Evolutionary conservation across 305 asterid genomes (phyloP).

Genomic region (Fraxinus xanthoxyloides): DNA sequence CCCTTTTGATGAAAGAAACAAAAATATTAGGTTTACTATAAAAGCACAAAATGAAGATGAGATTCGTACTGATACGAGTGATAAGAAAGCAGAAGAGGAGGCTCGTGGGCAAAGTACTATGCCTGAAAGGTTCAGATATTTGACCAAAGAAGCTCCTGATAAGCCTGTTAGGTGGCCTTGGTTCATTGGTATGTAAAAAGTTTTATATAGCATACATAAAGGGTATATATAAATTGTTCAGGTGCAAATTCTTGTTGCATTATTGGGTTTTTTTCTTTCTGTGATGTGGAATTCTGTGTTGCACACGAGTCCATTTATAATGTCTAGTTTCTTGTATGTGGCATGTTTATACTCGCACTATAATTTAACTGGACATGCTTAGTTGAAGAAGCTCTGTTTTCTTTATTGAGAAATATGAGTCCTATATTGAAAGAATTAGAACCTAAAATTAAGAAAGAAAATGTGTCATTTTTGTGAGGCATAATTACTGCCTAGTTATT

Average conservation of each 20-base stretch:
- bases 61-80: slow-evolving; percentile 8
- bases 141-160: slow-evolving; percentile 82
- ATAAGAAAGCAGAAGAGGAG: slow-evolving; percentile 45
- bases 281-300: background rate
- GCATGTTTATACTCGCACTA: background rate
- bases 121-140: slow-evolving; percentile 83
- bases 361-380: background rate
- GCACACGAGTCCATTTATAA: background rate
- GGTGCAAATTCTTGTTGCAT: background rate
- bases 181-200: slow-evolving; percentile 50
- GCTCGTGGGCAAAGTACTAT: slow-evolving; percentile 68
- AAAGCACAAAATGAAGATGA: slow-evolving; percentile 43
- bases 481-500: background rate
- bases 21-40: slow-evolving; percentile 29
- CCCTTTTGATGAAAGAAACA: slow-evolving; percentile 17
- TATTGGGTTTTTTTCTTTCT: background rate
- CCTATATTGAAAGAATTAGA: background rate
- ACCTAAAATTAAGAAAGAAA: background rate
- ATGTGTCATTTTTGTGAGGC: background rate
- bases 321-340: background rate
- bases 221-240: background rate
- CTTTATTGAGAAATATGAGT: background rate
- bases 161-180: slow-evolving; percentile 80
- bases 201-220: background rate
- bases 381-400: background rate